Conservation (phyloP, 805 yeast species). For the Kockiozyma suomiensis region DNA sequence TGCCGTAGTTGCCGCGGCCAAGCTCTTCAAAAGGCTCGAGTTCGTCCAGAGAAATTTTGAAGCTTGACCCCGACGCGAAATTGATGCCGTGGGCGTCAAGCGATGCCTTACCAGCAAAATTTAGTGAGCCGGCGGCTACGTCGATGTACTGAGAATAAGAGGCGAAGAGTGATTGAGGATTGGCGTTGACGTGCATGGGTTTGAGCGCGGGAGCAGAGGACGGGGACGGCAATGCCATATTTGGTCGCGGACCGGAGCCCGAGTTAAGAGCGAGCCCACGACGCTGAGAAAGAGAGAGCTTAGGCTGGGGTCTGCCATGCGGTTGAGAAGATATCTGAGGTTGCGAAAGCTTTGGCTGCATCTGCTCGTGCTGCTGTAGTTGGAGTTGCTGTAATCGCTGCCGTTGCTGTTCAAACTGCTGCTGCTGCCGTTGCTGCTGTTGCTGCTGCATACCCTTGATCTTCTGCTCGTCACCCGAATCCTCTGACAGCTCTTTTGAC, state of each 20-base stretch:
- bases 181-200: slow-evolving; percentile 24
- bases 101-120: slow-evolving; percentile 91
- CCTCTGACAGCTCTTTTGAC: slow-evolving; percentile 26
- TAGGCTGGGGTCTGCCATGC: slow-evolving; percentile 30
- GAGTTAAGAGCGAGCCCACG: slow-evolving; percentile 42
- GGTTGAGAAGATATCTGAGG: neutral
- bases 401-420: slow-evolving; percentile 39
- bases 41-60: slow-evolving; percentile 83
- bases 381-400: slow-evolving; percentile 36
- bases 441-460: slow-evolving; percentile 23
- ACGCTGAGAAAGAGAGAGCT: slow-evolving; percentile 43
- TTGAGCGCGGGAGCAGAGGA: slow-evolving; percentile 23
- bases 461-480: slow-evolving; percentile 14
- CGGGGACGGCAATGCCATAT: neutral
- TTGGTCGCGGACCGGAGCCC: neutral
- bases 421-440: slow-evolving; percentile 24
- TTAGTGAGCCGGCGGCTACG: slow-evolving; percentile 86
- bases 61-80: slow-evolving; percentile 84
- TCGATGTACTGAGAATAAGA: slow-evolving; percentile 87
- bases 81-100: slow-evolving; percentile 90
- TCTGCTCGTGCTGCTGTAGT: slow-evolving; percentile 17
- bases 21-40: slow-evolving; percentile 70
- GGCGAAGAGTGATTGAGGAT: slow-evolving; percentile 55
- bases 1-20: slow-evolving; percentile 96
- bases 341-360: neutral